Base-by-base conservation (phyloP, 805 yeast species). In the Yamadazyma sp. region DNA sequence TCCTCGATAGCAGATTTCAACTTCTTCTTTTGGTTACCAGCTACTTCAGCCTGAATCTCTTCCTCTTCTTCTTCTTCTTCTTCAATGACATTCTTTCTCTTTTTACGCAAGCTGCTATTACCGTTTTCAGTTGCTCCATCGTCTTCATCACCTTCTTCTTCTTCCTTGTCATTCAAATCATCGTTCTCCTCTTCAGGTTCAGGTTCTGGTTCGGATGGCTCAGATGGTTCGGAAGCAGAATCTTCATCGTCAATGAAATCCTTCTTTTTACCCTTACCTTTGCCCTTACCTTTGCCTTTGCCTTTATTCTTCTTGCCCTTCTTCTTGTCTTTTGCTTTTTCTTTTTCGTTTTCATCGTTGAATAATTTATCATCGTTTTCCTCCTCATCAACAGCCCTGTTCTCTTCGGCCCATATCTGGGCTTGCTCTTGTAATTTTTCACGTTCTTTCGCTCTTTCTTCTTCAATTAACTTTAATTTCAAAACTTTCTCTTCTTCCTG, bases 401-500 rank as follows among this genome's bases (percentile, higher is more conserved):
- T 46, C 47, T 62, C 75, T 59, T 63, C 70, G 5, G 68, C 70
- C 74, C 74, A 69, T 47, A 64, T 65, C 60, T 58, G 68, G 28
- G 77, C 78, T 49, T 73, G 80, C 37, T 72, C 82, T 43, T 72
- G 68, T 48, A 67, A 66, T 35, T 62, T 59, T 35, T 67, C 73
- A 49, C 73, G 55, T 48, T 77, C 82, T 48, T 56, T 58, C 12
- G 65, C 62, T 43, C 65, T 47, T 38, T 67, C 70, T 43, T 69
- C 75, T 43, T 73, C 76, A 46, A 56, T 67, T 33, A 66, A 67
- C 46, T 68, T 75, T 42, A 66, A 72, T 28, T 60, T 68, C 32
- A 71, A 74, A 18, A 50, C 33, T 44, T 63, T 60, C 41, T 64
- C 67, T 45, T 67, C 71, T 41, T 68, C 73, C 32, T 53, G 59